Evolutionary conservation across 2,329 filamentous ascomycete genomes (phyloP).

Genomic region (Alternaria sp.): DNA sequence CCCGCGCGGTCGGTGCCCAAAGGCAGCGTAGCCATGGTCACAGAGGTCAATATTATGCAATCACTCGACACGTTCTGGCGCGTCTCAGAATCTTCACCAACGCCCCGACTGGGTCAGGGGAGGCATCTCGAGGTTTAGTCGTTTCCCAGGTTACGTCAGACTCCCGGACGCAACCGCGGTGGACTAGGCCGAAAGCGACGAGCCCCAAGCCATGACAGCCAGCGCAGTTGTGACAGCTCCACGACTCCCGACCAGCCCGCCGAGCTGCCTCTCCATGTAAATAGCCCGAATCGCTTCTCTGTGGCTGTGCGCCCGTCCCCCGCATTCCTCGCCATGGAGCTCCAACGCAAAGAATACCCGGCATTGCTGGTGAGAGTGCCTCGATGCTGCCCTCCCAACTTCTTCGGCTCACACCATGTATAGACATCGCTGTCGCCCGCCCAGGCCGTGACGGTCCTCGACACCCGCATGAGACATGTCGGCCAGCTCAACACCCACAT

Average conservation of each 20-base stretch:
- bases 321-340: conserved; percentile 55
- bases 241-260: conserved; percentile 36
- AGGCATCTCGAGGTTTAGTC: neutral
- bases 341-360: conserved; percentile 89
- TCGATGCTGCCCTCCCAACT: conserved; percentile 3
- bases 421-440: conserved; percentile 81
- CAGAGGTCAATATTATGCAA: neutral
- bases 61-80: neutral
- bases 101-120: neutral
- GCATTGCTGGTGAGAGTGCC: conserved; percentile 77
- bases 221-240: conserved; percentile 42
- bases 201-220: conserved; percentile 35
- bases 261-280: conserved; percentile 39
- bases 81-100: neutral
- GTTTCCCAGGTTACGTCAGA: conserved; percentile 27
- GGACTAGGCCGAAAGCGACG: conserved; percentile 28
- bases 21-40: neutral
- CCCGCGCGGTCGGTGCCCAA: conserved; percentile 5
- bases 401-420: conserved; percentile 36
- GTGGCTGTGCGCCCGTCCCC: conserved; percentile 37
- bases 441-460: conserved; percentile 81
- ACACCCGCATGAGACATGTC: conserved; percentile 87
- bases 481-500: conserved; percentile 86
- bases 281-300: conserved; percentile 20
- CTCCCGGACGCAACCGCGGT: conserved; percentile 15